A percentile compares a stretch with the other conserved stretches of the same genome.
Conservation (phyloP, 257 asterid genomes). For the Solanum chiquidenum region DNA sequence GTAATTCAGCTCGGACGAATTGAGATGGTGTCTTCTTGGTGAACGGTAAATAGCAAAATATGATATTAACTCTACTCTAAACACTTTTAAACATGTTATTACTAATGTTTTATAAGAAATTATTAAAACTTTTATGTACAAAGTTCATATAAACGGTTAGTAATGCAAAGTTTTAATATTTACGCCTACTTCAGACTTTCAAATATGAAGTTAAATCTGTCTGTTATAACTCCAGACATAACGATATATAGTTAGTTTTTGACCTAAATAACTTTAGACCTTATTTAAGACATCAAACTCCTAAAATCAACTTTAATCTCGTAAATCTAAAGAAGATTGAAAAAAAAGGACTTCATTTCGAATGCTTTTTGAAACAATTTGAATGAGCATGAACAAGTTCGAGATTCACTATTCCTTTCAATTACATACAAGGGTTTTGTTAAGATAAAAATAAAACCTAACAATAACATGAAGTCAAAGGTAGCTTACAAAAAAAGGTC, state of each 20-base stretch:
- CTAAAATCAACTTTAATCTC: not conserved
- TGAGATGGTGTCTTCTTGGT: not conserved
- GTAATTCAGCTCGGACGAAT: not conserved
- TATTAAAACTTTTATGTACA: not conserved
- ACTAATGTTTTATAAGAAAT: not conserved
- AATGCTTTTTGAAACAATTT: too few relatives aligned
- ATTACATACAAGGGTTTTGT: not conserved
- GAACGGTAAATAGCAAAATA: not conserved
- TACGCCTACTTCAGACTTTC: not conserved
- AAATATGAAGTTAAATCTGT: not conserved
- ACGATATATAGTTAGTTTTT: not conserved
- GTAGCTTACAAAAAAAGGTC: not conserved
- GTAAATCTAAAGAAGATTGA: fast-evolving
- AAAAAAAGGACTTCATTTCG: fast-evolving
- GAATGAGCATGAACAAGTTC: not conserved
- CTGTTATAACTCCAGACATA: fast-evolving
- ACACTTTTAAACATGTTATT: too few relatives aligned
- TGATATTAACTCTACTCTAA: not conserved
- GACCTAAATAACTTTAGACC: not conserved
- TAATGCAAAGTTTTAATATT: not conserved
- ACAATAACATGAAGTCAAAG: not conserved
- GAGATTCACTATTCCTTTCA: not conserved
- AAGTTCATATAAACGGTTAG: not conserved
- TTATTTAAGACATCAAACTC: fast-evolving
- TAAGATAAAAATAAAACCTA: not conserved